phyloP scores from a whole-genome alignment of 1,284 basidiomycete genomes.

The Sporisorium reilianum region DNA sequence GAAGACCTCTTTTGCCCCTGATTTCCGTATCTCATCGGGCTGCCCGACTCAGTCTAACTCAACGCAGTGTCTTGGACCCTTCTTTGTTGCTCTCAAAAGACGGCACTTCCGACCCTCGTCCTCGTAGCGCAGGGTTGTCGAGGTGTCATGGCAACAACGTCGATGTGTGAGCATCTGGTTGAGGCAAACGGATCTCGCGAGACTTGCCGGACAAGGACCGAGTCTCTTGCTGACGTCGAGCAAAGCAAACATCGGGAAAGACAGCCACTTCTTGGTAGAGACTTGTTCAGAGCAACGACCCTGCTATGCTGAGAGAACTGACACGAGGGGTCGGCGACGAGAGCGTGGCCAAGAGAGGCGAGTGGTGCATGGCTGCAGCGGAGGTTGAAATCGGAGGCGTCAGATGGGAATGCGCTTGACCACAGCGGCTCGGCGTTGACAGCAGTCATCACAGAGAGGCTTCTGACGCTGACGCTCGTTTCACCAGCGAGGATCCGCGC shows the following conservation, averaged over 20 bases:
- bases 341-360: neutral
- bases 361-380: neutral
- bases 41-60: neutral
- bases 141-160: no score
- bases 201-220: neutral
- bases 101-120: neutral
- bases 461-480: no score
- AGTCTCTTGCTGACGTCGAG: neutral
- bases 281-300: neutral
- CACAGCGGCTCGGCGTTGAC: neutral
- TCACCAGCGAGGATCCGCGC: no score
- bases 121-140: neutral
- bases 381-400: neutral
- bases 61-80: neutral
- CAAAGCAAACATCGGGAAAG: neutral
- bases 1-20: no score
- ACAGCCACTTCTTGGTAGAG: neutral
- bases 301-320: neutral
- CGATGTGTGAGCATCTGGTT: no score
- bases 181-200: no score
- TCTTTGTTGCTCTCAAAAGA: neutral
- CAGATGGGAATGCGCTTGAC: neutral
- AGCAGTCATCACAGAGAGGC: neutral
- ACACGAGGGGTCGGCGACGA: neutral
- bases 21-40: neutral